Percentiles rank a stretch among this genome's conserved stretches.
These are phyloP conservation scores for Dalbergia cochinchinensis DNA, from an alignment of 306 rosid genomes.

Conservation along the genomic window DNA sequence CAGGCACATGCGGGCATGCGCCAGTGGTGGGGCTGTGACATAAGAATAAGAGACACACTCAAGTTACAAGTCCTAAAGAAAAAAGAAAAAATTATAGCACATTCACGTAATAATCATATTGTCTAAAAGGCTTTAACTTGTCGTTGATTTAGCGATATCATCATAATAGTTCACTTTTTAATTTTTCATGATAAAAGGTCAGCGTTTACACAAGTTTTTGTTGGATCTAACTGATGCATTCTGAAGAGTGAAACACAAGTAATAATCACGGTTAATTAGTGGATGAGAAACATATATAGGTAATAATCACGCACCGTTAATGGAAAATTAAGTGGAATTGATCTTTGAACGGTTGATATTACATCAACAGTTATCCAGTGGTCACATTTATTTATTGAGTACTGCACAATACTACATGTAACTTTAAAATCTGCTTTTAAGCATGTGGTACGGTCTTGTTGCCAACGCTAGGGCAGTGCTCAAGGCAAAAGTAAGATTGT, in stretches of 20 bases:
- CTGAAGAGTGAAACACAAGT: constrained; percentile 10
- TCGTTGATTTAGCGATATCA: background rate
- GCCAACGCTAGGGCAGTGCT: background rate
- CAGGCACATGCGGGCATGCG: no score
- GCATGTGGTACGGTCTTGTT: background rate
- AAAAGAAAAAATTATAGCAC: no score
- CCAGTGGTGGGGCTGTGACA: no score
- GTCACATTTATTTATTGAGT: background rate
- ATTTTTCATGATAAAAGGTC: background rate
- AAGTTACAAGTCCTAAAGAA: no score
- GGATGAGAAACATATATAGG: background rate
- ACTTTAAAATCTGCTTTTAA: background rate
- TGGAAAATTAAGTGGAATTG: background rate
- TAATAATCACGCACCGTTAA: background rate
- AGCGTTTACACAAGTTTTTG: background rate
- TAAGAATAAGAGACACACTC: no score
- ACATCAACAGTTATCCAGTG: background rate
- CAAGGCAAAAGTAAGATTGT: background rate
- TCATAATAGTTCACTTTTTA: background rate
- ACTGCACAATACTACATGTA: background rate
- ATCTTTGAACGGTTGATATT: background rate
- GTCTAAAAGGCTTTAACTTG: background rate
- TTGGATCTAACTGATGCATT: background rate
- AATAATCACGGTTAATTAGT: background rate
- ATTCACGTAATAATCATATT: background rate